A percentile compares a stretch with the other conserved stretches of the same genome.
These are phyloP conservation scores for Rhododendron kiyosumense DNA, from an alignment of 148 eudicot species.

Conservation along the genomic window DNA sequence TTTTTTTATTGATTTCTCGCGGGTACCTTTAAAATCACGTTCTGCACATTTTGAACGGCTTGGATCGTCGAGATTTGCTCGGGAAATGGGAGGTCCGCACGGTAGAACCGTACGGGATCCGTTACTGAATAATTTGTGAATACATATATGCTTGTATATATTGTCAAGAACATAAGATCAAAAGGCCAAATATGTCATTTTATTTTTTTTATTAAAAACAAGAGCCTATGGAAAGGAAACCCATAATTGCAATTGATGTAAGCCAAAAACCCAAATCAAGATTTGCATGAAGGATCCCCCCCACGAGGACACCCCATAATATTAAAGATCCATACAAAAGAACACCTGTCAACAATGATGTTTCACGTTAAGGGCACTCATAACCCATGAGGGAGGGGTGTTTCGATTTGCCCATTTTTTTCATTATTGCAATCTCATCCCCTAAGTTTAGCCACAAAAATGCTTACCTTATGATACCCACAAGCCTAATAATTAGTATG, in stretches of 20 bases:
- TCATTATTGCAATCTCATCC: slow-evolving; percentile 14
- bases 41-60: no score
- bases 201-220: neutral
- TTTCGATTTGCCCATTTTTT: slow-evolving; percentile 6
- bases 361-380: slow-evolving; percentile 45
- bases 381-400: slow-evolving; percentile 24
- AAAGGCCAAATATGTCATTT: slow-evolving; percentile 5
- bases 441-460: slow-evolving; percentile 12
- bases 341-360: slow-evolving; percentile 24
- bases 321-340: slow-evolving; percentile 11
- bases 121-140: no score
- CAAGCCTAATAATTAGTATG: slow-evolving; percentile 18
- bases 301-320: slow-evolving; percentile 10
- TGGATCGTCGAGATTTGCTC: no score
- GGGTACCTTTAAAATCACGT: no score
- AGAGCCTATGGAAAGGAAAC: neutral
- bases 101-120: no score
- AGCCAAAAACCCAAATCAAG: neutral
- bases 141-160: neutral
- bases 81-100: no score
- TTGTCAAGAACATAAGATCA: neutral
- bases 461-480: slow-evolving; percentile 14
- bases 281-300: slow-evolving; percentile 10
- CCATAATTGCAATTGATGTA: neutral
- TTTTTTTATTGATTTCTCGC: no score